Conservation (phyloP, 164 flowering plant genomes). For the Magnolia changhungtana region DNA sequence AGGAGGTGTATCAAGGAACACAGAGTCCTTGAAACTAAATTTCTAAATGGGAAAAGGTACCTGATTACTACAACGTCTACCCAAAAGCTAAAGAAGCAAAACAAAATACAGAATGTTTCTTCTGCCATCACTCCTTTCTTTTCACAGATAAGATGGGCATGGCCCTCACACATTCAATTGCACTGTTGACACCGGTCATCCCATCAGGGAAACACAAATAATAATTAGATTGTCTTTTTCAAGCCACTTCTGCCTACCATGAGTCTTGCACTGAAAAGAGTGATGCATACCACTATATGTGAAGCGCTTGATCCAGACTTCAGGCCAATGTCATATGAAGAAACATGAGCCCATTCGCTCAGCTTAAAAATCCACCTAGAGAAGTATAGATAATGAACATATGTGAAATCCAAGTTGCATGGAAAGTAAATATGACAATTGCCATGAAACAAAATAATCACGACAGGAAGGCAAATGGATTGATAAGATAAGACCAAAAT, state of each 20-base stretch:
- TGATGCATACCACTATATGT: conserved; percentile 63
- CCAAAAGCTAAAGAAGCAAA: not conserved
- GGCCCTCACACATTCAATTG: too few relatives aligned
- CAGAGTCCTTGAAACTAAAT: not conserved
- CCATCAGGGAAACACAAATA: too few relatives aligned
- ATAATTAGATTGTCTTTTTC: too few relatives aligned
- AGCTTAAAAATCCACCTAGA: conserved; percentile 90
- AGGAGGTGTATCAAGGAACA: not conserved
- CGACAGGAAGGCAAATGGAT: not conserved
- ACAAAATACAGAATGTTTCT: not conserved
- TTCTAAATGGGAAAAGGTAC: not conserved
- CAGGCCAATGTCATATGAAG: conserved; percentile 83
- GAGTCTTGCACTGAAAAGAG: not conserved
- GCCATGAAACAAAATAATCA: not conserved
- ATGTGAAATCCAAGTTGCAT: not conserved
- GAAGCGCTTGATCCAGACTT: conserved; percentile 83
- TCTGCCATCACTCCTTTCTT: too few relatives aligned
- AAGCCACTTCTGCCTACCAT: too few relatives aligned
- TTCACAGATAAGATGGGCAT: too few relatives aligned
- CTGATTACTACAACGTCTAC: not conserved
- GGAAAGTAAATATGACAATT: conserved; percentile 3
- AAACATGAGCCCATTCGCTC: conserved; percentile 90
- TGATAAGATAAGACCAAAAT: not conserved
- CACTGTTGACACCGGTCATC: too few relatives aligned
- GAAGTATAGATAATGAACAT: not conserved